Conservation (phyloP, 1,284 basidiomycete genomes). For the Ustilago lituana region DNA sequence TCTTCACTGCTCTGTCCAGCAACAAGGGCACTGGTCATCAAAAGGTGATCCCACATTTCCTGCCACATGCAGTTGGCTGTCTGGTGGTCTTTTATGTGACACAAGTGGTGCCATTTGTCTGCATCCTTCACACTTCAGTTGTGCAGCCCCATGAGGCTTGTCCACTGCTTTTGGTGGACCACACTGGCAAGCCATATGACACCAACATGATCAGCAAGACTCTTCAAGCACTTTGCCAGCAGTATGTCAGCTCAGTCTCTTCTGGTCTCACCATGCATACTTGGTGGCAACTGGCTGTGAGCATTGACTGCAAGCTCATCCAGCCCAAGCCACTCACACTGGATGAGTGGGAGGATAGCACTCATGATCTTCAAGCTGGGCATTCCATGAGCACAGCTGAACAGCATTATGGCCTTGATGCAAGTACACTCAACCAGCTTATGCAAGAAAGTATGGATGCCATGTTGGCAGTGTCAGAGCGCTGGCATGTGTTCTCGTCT, state of each 20-base stretch:
- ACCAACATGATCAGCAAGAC: constrained; percentile 1
- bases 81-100: not conserved
- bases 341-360: not conserved
- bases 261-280: not conserved
- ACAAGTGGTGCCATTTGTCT: not conserved
- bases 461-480: not conserved
- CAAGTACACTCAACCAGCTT: constrained; percentile 1
- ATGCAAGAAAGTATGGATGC: constrained; percentile 2
- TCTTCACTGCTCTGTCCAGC: constrained; percentile 1
- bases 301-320: constrained; percentile 2
- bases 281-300: constrained; percentile 1
- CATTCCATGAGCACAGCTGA: not conserved
- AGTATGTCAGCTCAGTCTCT: not conserved
- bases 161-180: not conserved
- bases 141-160: not conserved
- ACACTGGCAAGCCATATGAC: not conserved
- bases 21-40: not conserved
- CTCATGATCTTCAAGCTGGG: constrained; percentile 5
- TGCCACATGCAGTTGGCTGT: constrained; percentile 2
- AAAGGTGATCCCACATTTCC: constrained; percentile 3
- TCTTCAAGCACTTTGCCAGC: not conserved
- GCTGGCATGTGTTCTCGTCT: not conserved
- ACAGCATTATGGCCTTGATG: constrained; percentile 3
- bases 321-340: not conserved
- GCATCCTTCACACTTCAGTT: not conserved